A percentile compares a stretch with the other conserved stretches of the same genome.
phyloP scores from a whole-genome alignment of 176 grass and related monocot genomes.

The Alloteropsis semialata region DNA sequence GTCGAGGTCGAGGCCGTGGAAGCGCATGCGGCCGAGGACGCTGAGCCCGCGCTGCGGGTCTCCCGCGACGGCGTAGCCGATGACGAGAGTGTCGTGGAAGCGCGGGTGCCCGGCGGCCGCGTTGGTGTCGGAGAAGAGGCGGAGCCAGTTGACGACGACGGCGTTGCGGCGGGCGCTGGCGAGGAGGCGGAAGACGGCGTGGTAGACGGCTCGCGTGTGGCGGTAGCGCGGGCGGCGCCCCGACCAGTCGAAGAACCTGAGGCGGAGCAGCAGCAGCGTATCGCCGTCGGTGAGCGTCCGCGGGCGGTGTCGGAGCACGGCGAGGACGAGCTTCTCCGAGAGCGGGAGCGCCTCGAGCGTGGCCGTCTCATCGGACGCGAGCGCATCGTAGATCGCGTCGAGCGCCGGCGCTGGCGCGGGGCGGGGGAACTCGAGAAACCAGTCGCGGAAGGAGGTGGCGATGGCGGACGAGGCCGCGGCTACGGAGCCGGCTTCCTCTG shows the following conservation, averaged over 20 bases:
- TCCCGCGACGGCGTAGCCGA: slow-evolving; percentile 81
- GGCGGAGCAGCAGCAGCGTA: slow-evolving; percentile 61
- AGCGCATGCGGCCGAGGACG: slow-evolving; percentile 72
- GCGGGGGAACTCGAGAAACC: slow-evolving; percentile 50
- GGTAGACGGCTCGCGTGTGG: slow-evolving; percentile 71
- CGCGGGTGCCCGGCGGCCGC: slow-evolving; percentile 23
- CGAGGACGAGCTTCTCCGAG: slow-evolving; percentile 54
- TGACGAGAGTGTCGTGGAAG: slow-evolving; percentile 76
- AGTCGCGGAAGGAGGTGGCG: slow-evolving; percentile 50
- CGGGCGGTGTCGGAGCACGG: slow-evolving; percentile 50
- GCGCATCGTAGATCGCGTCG: slow-evolving; percentile 70
- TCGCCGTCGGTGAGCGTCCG: slow-evolving; percentile 9
- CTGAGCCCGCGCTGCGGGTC: slow-evolving; percentile 75
- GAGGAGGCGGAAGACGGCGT: slow-evolving; percentile 61
- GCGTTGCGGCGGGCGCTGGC: slow-evolving; percentile 36
- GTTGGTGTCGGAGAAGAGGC: slow-evolving; percentile 55
- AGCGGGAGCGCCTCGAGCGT: slow-evolving; percentile 56
- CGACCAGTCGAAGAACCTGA: slow-evolving; percentile 91
- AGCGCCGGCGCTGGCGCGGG: slow-evolving; percentile 21
- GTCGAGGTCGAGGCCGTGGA: slow-evolving; percentile 62
- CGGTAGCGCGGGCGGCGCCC: slow-evolving; percentile 49
- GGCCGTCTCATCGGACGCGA: slow-evolving; percentile 42
- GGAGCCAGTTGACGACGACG: slow-evolving; percentile 80
- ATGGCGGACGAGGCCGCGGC: slow-evolving; percentile 32
- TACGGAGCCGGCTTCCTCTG: not conserved